Evolutionary conservation across 2,329 filamentous ascomycete genomes (phyloP).

Genomic region (Colletotrichum endophyticum): DNA sequence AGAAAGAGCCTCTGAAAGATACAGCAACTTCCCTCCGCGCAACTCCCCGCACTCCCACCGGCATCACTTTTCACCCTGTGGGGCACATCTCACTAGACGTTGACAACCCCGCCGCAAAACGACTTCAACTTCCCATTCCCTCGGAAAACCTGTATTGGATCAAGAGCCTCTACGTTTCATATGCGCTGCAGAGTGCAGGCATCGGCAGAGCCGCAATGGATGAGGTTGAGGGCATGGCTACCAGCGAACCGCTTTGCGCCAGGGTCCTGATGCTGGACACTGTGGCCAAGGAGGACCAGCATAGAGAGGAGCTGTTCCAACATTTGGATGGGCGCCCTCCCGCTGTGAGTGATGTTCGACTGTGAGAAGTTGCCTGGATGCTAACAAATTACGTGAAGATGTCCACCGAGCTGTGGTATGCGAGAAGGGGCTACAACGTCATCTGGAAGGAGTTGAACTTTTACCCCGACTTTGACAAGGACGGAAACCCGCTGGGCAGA

Average conservation of each 20-base stretch:
- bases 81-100: slow-evolving; percentile 34
- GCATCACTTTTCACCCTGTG: slow-evolving; percentile 28
- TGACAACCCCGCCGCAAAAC: slow-evolving; percentile 1
- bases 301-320: neutral
- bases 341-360: neutral
- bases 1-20: slow-evolving; percentile 20
- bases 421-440: slow-evolving; percentile 27
- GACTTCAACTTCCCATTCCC: slow-evolving; percentile 23
- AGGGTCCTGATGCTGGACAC: slow-evolving; percentile 30
- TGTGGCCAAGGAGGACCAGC: slow-evolving; percentile 25
- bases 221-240: slow-evolving; percentile 29
- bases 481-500: neutral
- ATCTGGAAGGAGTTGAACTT: slow-evolving; percentile 24
- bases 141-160: slow-evolving; percentile 30
- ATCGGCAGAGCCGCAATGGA: slow-evolving; percentile 34
- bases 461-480: slow-evolving; percentile 12
- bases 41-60: neutral
- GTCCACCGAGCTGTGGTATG: slow-evolving; percentile 34
- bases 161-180: slow-evolving; percentile 31
- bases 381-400: slow-evolving; percentile 14
- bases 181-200: slow-evolving; percentile 27
- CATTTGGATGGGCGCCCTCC: neutral
- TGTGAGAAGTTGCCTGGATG: accelerated
- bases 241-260: slow-evolving; percentile 26
- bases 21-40: slow-evolving; percentile 9